phyloP scores from a whole-genome alignment of 2,329 filamentous ascomycete genomes.

The Albifimbria verrucaria region DNA sequence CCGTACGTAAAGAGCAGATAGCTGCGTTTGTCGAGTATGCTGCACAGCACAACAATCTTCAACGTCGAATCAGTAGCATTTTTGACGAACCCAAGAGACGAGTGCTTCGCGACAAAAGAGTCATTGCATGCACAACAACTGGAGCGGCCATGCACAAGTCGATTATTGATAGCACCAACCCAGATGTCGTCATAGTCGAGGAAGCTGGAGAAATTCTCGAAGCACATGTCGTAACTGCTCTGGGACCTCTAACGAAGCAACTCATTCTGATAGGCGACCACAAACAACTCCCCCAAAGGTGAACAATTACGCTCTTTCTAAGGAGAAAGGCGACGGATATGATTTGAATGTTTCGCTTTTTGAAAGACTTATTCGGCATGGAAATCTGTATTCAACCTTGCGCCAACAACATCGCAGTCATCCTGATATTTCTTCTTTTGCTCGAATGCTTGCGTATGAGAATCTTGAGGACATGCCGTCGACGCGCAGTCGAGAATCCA shows the following conservation, averaged over 20 bases:
- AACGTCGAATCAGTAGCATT: conserved; percentile 38
- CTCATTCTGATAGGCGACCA: conserved; percentile 72
- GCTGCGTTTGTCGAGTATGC: conserved; percentile 34
- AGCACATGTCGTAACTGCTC: conserved; percentile 56
- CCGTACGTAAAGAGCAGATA: conserved; percentile 49
- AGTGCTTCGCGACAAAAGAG: conserved; percentile 49
- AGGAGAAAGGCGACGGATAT: conserved; percentile 63
- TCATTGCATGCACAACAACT: conserved; percentile 71
- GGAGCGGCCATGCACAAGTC: conserved; percentile 60
- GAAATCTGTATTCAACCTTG: conserved; percentile 51
- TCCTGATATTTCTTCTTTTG: conserved; percentile 61
- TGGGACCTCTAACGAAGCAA: conserved; percentile 55
- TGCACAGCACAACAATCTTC: conserved; percentile 36
- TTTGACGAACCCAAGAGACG: conserved; percentile 37
- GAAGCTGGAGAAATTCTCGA: conserved; percentile 74
- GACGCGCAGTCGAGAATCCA: conserved; percentile 41
- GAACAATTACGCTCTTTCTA: conserved; percentile 55
- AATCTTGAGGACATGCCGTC: conserved; percentile 52
- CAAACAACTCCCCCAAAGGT: conserved; percentile 69
- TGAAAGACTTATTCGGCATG: conserved; percentile 60
- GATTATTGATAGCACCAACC: conserved; percentile 49
- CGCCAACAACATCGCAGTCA: conserved; percentile 65
- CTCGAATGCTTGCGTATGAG: conserved; percentile 59
- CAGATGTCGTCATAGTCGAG: conserved; percentile 64
- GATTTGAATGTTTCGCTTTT: conserved; percentile 68